Base-by-base conservation (phyloP, 2,329 filamentous ascomycete genomes). In the Aplosporella prunicola region DNA sequence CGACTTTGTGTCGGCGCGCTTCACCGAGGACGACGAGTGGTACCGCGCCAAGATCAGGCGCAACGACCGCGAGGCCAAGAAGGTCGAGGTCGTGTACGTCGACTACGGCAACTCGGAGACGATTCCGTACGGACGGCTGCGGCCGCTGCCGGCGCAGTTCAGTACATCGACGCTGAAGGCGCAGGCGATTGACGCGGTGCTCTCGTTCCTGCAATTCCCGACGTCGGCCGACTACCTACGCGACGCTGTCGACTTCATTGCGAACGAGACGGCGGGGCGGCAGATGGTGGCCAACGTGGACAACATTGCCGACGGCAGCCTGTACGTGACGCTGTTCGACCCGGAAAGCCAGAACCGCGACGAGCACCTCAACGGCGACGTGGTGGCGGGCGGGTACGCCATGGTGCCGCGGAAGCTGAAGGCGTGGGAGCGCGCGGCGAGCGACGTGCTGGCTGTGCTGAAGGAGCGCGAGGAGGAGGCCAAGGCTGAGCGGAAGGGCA, bases 81-180 rank as follows among this genome's bases (percentile, higher is more conserved):
- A 83, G 50, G 81, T 87, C 16, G 91, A 98, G 61, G 81, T 98
- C 17, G 67, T 93, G 30, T 98, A 94, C 63, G 77, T 98, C 45
- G 91, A 98, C 67, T 98, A 93, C 61, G 91, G 91, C 51, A 98
- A 98, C 71, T 81, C 76, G 39, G 91, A 98, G 63, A 81, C 79
- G 55, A 71, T 93, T 40, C 76, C 88, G 0, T 98, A 89, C 87
- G 74, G 78, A 16, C 73, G 76, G 47, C 76, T 98, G 28, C 82
- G 91, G 18, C 71, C 86, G n/a, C 74, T 98, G 32, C 74, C 79
- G 34, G 78, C 85, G 55, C 80, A 88, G 51, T 98, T 96, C 68
- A 76, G 76, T 27, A 67, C 75, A 4, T 76, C 86, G 58, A 49
- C 51, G 20, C 77, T 98, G 42, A 88, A 83, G 63, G 68, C 84